Percentiles rank a stretch among this genome's conserved stretches.
Evolutionary conservation across 768 basidiomycete genomes (phyloP).

Genomic region (Dacryopinax spathularia): DNA sequence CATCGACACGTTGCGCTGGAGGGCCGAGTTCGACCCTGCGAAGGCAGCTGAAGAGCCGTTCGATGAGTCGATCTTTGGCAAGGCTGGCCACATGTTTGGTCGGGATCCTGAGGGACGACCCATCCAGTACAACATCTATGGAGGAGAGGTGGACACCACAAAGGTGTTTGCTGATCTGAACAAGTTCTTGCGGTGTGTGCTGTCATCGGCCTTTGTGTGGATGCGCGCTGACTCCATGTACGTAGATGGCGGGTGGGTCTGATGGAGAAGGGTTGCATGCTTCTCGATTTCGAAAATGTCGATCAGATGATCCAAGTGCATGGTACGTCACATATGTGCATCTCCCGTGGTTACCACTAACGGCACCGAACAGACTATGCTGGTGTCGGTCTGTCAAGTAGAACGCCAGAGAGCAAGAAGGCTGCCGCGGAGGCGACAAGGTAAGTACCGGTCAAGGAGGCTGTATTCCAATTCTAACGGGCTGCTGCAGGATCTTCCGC

Average conservation of each 20-base stretch:
- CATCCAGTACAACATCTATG: constrained; percentile 70
- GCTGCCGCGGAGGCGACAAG: constrained; percentile 60
- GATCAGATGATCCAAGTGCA: constrained; percentile 66
- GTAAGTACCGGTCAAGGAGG: not conserved
- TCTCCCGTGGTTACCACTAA: not conserved
- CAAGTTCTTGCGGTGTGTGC: constrained; percentile 52
- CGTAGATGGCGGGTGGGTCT: constrained; percentile 63
- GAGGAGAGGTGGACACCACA: constrained; percentile 48
- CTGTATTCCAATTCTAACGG: not conserved
- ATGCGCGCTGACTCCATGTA: not conserved
- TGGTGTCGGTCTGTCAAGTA: constrained; percentile 49
- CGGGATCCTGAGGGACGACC: constrained; percentile 58
- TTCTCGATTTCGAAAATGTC: constrained; percentile 56
- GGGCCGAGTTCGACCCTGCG: constrained; percentile 49
- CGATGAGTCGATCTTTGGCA: constrained; percentile 47
- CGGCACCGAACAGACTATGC: constrained; percentile 45
- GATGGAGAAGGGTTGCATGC: constrained; percentile 51
- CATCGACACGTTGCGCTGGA: constrained; percentile 54
- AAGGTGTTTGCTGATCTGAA: constrained; percentile 64
- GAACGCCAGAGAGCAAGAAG: constrained; percentile 60
- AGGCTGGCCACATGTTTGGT: constrained; percentile 50
- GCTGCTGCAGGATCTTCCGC: constrained; percentile 46
- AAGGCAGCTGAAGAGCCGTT: constrained; percentile 45
- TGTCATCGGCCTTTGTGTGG: not conserved
- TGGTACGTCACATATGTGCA: constrained; percentile 26